Evolutionary conservation across 208 protist genomes (phyloP).

Genomic region (Sergeia podlipaevii): DNA sequence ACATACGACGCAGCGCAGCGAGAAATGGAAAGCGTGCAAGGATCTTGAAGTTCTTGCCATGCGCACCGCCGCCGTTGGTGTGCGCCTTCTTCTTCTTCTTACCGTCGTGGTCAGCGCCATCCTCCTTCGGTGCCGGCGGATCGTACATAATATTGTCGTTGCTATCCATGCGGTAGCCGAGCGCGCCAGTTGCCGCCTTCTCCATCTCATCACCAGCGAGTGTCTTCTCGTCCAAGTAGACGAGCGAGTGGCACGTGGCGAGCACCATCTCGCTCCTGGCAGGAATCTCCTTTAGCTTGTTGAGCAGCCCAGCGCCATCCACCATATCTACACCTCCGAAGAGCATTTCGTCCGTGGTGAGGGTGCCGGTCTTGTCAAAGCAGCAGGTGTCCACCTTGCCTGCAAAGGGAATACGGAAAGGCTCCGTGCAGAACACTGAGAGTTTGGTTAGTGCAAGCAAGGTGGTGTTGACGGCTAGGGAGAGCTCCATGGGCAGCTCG

Average conservation of each 20-base stretch:
- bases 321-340: constrained; percentile 87
- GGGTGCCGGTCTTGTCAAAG: constrained; percentile 99
- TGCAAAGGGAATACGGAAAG: constrained; percentile 99
- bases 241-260: constrained; percentile 87
- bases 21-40: constrained; percentile 93
- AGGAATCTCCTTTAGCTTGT: constrained; percentile 73
- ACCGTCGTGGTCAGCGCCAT: background rate
- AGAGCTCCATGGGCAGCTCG: constrained; percentile 99
- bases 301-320: constrained; percentile 88
- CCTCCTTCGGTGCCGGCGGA: constrained; percentile 23
- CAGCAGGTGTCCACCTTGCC: constrained; percentile 98
- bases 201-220: constrained; percentile 97
- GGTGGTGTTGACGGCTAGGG: constrained; percentile 98
- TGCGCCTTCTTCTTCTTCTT: constrained; percentile 10
- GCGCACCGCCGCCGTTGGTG: constrained; percentile 2
- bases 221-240: constrained; percentile 82
- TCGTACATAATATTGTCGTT: constrained; percentile 76
- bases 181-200: constrained; percentile 84
- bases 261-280: constrained; percentile 73
- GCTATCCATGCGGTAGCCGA: constrained; percentile 83
- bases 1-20: constrained; percentile 95
- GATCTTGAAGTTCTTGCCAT: constrained; percentile 58
- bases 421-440: constrained; percentile 96
- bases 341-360: constrained; percentile 95
- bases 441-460: constrained; percentile 91